Evolutionary conservation across 495 filamentous ascomycete species (phyloP), one percentile per base, ranked within the genome.

Genomic region (Darksidea phi): DNA sequence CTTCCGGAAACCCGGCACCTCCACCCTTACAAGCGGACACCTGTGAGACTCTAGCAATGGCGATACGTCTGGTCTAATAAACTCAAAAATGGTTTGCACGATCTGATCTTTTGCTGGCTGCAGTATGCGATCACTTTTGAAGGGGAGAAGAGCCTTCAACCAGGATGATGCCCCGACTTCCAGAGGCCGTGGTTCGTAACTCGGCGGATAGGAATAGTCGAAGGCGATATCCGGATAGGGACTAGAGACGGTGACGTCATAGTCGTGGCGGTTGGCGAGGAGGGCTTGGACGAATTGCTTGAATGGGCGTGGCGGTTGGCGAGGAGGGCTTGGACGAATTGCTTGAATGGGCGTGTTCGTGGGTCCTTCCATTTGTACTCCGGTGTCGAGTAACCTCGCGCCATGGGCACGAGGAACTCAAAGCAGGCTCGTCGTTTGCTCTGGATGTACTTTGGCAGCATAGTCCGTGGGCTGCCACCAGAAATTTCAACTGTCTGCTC

Each of bases 341-440:
- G 28, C 28, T 32, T 32, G 28, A 32, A 32, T 10, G 28, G 28
- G 28, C 4, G 3, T 10, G 28, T 32, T 10, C 28, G 28, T 4
- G 13, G 24, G 23, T 54, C 41, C 15, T 25, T 18, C 26, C 26
- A 13, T 43, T 54, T 41, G 10, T 24, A 8, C 17, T 25, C 8
- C 26, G 57, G 48, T 10, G 3, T 32, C 4, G 28, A 32, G 28
- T 32, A 32, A 10, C 51, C 51, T 3, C 18, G 21, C 7, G 43
- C 26, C 11, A 5, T 12, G 12, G 50, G 48, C 1, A 64, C 34
- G 2, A 52, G 6, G 25, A 59, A 54, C 7, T 48, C 48, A 36
- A 59, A 42, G 20, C 32, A 45, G 38, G 61, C 48, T 1, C 61
- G 47, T 12, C 34, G 49, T 24, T 55, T 64, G 32, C 54, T 59